phyloP scores from a whole-genome alignment of 2,329 filamentous ascomycete genomes.

The Penicillium sp. region DNA sequence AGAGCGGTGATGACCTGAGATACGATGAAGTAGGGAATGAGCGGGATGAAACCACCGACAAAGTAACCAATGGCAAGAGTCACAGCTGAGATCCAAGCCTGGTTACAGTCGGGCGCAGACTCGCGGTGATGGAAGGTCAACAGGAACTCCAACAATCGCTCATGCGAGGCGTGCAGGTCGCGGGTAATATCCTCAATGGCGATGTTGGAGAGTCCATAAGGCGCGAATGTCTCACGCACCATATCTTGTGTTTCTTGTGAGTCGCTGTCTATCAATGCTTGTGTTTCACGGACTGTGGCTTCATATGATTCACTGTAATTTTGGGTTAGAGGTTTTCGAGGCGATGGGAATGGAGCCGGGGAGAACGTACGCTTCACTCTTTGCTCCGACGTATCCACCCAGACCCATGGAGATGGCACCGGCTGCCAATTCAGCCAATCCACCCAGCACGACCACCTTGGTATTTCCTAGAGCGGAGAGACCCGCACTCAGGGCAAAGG shows the following conservation, averaged over 20 bases:
- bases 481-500: slow-evolving; percentile 74
- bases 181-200: slow-evolving; percentile 37
- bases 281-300: slow-evolving; percentile 46
- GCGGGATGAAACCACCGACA: slow-evolving; percentile 67
- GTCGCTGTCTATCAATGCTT: slow-evolving; percentile 39
- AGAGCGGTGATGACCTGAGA: slow-evolving; percentile 50
- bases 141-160: slow-evolving; percentile 47
- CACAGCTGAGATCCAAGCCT: slow-evolving; percentile 55
- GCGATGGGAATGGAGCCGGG: too few relatives aligned
- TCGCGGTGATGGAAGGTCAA: slow-evolving; percentile 50
- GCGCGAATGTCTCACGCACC: slow-evolving; percentile 42
- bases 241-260: slow-evolving; percentile 38
- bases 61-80: slow-evolving; percentile 70
- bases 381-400: slow-evolving; percentile 66
- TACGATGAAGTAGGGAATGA: slow-evolving; percentile 66
- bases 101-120: slow-evolving; percentile 44
- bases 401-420: slow-evolving; percentile 77
- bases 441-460: slow-evolving; percentile 68
- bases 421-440: slow-evolving; percentile 72
- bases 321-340: neutral
- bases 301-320: slow-evolving; percentile 43
- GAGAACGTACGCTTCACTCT: slow-evolving; percentile 49
- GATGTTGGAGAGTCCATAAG: slow-evolving; percentile 40
- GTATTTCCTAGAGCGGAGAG: slow-evolving; percentile 60
- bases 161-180: slow-evolving; percentile 37